A percentile compares a stretch with the other conserved stretches of the same genome.
phyloP scores from a whole-genome alignment of 2,329 filamentous ascomycete species.

The Cladophialophora carrionii region DNA sequence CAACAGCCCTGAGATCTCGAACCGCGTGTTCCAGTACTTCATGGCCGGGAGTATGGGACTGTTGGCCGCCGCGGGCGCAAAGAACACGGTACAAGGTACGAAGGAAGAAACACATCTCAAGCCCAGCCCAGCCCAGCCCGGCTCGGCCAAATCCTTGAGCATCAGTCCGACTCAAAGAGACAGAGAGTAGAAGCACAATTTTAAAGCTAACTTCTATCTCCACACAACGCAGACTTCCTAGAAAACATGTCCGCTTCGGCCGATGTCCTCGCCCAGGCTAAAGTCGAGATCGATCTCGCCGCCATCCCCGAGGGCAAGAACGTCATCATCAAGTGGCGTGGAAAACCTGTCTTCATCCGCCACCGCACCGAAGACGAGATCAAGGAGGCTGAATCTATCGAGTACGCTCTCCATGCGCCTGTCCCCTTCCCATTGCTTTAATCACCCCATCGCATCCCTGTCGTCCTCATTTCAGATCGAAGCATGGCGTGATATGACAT shows the following conservation, averaged over 20 bases:
- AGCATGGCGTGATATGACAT: too few species aligned
- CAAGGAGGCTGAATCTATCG: constrained; percentile 86
- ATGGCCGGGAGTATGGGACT: constrained; percentile 97
- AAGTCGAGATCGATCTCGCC: constrained; percentile 94
- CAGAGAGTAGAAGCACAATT: neutral
- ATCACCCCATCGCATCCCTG: neutral
- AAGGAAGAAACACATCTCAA: constrained; percentile 26
- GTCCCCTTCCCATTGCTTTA: neutral
- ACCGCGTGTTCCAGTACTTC: constrained; percentile 95
- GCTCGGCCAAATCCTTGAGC: too few species aligned
- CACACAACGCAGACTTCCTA: constrained; percentile 76
- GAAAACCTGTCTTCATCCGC: constrained; percentile 99
- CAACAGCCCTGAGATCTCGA: constrained; percentile 67
- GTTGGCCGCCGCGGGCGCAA: constrained; percentile 88
- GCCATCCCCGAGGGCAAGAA: constrained; percentile 99
- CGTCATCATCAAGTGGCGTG: constrained; percentile 99
- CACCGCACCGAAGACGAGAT: constrained; percentile 95
- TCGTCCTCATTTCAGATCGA: too few species aligned
- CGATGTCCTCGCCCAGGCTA: constrained; percentile 97
- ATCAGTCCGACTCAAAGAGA: neutral
- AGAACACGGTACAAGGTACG: constrained; percentile 97
- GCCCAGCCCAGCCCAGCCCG: neutral
- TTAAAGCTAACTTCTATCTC: neutral
- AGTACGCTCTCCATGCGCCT: constrained; percentile 46
- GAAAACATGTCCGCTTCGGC: constrained; percentile 99